Evolutionary conservation across 1,284 basidiomycete species (phyloP).

Genomic region (Moesziomyces antarcticus): DNA sequence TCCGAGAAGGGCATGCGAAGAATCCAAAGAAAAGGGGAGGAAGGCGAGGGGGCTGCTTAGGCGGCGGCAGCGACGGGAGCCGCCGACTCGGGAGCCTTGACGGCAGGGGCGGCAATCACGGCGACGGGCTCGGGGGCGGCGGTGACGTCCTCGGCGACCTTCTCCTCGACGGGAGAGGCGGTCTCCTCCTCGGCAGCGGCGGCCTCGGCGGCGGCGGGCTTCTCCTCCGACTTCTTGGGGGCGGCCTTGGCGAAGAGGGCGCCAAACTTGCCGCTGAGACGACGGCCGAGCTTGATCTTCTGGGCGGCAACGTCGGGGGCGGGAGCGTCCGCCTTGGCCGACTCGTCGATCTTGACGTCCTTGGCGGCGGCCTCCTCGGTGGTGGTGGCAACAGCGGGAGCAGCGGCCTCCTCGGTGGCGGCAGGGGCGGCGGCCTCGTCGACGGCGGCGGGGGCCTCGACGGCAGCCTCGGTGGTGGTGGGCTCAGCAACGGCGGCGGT

Average conservation of each 20-base stretch:
- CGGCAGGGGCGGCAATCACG: conserved; percentile 23
- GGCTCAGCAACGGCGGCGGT: conserved; percentile 27
- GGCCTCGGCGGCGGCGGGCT: conserved; percentile 26
- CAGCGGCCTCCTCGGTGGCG: conserved; percentile 25
- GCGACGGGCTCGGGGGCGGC: conserved; percentile 18
- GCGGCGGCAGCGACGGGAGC: conserved; percentile 48
- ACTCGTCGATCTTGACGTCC: conserved; percentile 58
- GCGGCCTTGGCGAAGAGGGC: conserved; percentile 55
- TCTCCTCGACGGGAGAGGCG: conserved; percentile 33
- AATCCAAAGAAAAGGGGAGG: conserved; percentile 15
- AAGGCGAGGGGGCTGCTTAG: conserved; percentile 6
- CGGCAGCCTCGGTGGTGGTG: conserved; percentile 14
- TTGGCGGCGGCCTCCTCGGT: conserved; percentile 32
- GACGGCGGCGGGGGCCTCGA: conserved; percentile 11
- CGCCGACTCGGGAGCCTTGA: conserved; percentile 42
- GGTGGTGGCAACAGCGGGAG: conserved; percentile 27
- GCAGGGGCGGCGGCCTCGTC: conserved; percentile 29
- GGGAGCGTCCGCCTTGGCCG: conserved; percentile 52
- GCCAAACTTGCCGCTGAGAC: conserved; percentile 55
- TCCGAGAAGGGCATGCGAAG: conserved; percentile 39
- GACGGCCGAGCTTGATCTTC: conserved; percentile 59
- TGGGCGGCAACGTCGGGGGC: conserved; percentile 50
- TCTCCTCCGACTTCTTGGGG: conserved; percentile 50
- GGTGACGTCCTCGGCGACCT: conserved; percentile 39
- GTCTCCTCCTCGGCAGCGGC: conserved; percentile 25